Evolutionary conservation across 2,329 filamentous ascomycete genomes (phyloP), one percentile per base, ranked within the genome.

Genomic region (Pyrenophora tritici-repentis): DNA sequence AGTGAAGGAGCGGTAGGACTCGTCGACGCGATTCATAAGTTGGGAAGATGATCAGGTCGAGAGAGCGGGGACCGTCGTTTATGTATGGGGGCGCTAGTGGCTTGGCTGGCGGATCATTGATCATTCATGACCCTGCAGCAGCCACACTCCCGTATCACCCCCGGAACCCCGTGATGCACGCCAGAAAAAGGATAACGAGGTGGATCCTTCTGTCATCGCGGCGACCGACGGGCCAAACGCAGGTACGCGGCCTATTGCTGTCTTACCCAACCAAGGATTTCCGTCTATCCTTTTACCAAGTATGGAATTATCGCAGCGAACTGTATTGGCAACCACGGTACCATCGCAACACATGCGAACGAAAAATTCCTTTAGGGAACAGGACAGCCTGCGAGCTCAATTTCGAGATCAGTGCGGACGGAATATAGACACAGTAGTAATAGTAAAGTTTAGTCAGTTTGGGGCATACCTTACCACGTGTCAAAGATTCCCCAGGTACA

Each of bases 21-120:
- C 53, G 57, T 63, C 57, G 61, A 57, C 59, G 65, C 58, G 58
- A 70, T 63, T 67, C 68, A 73, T 73, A 67, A 59, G 66, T 72
- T 58, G 62, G 57, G 44, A 50, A 58, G 64, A 61, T 65, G 56
- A 57, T 61, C 53, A 63, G 60, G 63, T 58, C 68, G 60, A 63
- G 62, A 67, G 67, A 59, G 66, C 57, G 60, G 63, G 55, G 58
- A 53, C 50, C 44, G 39, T 47, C 56, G 44, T 43, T 63, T 63
- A 62, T 57, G 53, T 61, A 62, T 29, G 38, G 47, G 51, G 49
- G 56, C 50, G 49, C 54, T 63, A 63, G 55, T 55, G 58, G 54
- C 52, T 53, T 54, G 57, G 40, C 44, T 41, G 39, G 47, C 47
- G 39, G 43, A 43, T 43, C 33, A 47, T 44, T 51, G 45, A 48